Base-by-base conservation (phyloP, 2,329 filamentous ascomycete species). In the Claviceps citrina region DNA sequence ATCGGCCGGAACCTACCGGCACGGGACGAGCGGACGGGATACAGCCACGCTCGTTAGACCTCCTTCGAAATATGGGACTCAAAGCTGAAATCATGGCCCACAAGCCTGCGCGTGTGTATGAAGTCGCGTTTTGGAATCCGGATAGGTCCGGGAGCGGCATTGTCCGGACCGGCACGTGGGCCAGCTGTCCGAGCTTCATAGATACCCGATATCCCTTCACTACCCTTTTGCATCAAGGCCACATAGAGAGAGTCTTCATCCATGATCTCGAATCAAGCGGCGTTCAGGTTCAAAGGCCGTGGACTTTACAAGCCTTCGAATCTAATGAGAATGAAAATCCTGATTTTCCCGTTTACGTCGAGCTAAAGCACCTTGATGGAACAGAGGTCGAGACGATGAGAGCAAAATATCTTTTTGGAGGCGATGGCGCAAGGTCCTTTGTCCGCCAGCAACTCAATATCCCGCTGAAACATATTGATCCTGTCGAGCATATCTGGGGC, bases 11-110 rank as follows among this genome's bases (percentile, higher is more conserved):
- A 53, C 86, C 86, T 13, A 94, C 86, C 10, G 55, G 76, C 2
- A 93, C 85, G 16, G 86, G 86, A 39, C 82, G 86, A 47, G 87
- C 86, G 41, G 86, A 94, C 61, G 86, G 85, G 46, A 93, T 95
- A 43, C 86, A 94, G 63, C 86, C 86, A 28, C 78, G 87, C 30
- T 93, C 86, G 0, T 68, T 93, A 19, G 86, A 94, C 51, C 72
- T 94, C 13, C 68, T 94, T 36, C 77, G 82, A 39, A 94, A 93
- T 55, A 84, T 94, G 79, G 85, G 84, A 1, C 66, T 94, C 42
- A 93, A 94, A 64, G 75, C 83, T 33, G 76, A 77, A 41, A 83
- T 94, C 54, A 93, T 94, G 85, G 81, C 78, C 16, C 71, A 89
- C 54, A 76, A 86, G 47, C 87, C 87, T 6, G 86, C 86, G 1